Base-by-base conservation (phyloP, 2,329 filamentous ascomycete genomes). In the Pseudocercospora pini-densiflorae region DNA sequence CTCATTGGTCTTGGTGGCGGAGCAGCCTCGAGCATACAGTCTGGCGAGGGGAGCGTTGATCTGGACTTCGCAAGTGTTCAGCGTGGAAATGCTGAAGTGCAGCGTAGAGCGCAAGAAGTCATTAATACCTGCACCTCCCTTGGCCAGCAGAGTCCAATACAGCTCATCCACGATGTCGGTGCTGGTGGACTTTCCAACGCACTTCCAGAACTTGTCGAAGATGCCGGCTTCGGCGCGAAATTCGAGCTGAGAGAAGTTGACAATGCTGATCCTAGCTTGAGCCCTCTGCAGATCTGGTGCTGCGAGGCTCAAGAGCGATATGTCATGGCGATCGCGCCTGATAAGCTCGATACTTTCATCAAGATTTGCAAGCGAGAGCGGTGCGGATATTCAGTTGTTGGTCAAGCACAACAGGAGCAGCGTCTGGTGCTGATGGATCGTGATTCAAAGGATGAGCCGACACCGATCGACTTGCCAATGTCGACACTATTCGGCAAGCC, bases 31-130 rank as follows among this genome's bases (percentile, higher is more conserved):
- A 97, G 92, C 81, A 92, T 93, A 67, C 89, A 92, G 43, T 95
- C 93, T 19, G 92, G 91, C 57, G 93, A 97, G 81, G 91, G 90
- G 33, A 95, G 92, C 55, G 93, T 94, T 0, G 94, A 97, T 72
- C 85, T 99, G 1, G 95, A 99, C 78, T 99, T 98, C 80, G 93
- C 94, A 74, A 97, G 93, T 82, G 95, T 99, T 33, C 95, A 99
- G 81, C 87, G 95, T 81, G 95, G 94, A 55, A 99, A 99, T 76
- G 94, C 95, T 1, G 95, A 99, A 81, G 94, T 98, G 79, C 93
- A 99, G 80, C 87, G 95, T 69, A 88, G 95, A 73, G 95, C 94
- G 1, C 95, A 99, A 81, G 97, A 98, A 87, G 95, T 99, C 70
- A 99, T 99, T 80, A 95, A 98, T 79, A 90, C 93, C 4, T 99